A percentile compares a stretch with the other conserved stretches of the same genome.
Evolutionary conservation across 306 rosid species (phyloP).

Genomic region (Quillaja saponaria): DNA sequence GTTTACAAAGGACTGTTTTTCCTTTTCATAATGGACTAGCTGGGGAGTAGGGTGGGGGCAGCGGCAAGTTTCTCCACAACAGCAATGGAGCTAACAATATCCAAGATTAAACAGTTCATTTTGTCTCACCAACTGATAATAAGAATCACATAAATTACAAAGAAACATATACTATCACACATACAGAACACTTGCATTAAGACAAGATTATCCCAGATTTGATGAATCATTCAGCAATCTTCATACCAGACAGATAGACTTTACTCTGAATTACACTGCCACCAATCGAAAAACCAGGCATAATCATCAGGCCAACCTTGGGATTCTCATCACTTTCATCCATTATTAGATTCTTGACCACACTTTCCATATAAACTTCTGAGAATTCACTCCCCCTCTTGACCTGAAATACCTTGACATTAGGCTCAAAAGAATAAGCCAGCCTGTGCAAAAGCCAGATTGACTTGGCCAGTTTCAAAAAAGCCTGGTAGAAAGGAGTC

Average conservation of each 20-base stretch:
- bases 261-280: constrained; percentile 89
- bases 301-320: constrained; percentile 88
- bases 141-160: constrained; percentile 34
- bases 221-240: constrained; percentile 68
- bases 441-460: constrained; percentile 93
- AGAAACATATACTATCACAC: constrained; percentile 27
- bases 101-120: neutral
- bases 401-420: constrained; percentile 84
- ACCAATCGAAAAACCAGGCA: constrained; percentile 92
- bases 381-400: constrained; percentile 91
- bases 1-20: too few relatives aligned
- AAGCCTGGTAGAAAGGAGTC: constrained; percentile 95
- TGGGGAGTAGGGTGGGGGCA: constrained; percentile 21
- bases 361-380: constrained; percentile 92
- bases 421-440: constrained; percentile 82
- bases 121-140: constrained; percentile 31
- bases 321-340: constrained; percentile 74
- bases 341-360: constrained; percentile 75
- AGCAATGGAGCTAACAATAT: constrained; percentile 18
- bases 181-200: constrained; percentile 36
- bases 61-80: constrained; percentile 20
- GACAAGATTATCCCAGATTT: constrained; percentile 22
- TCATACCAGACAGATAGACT: constrained; percentile 94
- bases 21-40: neutral
- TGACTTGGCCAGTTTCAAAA: constrained; percentile 82